Evolutionary conservation across 805 yeast species (phyloP), one percentile per base, ranked within the genome.

Genomic region (Wickerhamomyces bisporus): DNA sequence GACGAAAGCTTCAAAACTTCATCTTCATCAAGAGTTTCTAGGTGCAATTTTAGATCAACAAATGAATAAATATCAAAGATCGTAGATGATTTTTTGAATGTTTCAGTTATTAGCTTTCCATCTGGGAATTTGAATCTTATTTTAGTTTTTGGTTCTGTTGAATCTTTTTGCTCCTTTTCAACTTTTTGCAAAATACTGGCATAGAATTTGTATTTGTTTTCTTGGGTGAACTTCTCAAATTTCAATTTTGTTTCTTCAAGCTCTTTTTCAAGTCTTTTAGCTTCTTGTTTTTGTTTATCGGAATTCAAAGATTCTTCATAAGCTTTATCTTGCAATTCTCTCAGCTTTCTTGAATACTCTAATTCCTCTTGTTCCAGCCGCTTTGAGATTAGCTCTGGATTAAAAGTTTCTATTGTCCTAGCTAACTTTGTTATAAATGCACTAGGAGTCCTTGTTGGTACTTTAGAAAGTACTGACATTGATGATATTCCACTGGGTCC

Each of bases 291-390:
- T 42, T 71, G 64, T 46, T 64, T 68, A 58, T 85, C 93, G 33
- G 64, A 66, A 26, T 70, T 61, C 35, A 84, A 60, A 0, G 87
- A 77, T 43, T 69, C 72, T 46, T 76, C 70, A 51, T 77, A 85
- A 15, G 86, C 86, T 34, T 65, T 62, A 47, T 83, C 87, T 56
- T 84, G 93, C 44, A 76, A 70, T 47, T 75, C 71, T 46, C 77
- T 71, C 15, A 84, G 61, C 21, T 72, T 62, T 50, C 87, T 76
- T 26, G 80, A 69, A 43, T 71, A 58, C 31, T 72, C 74, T 35
- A 77, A 62, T 41, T 82, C 86, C 40, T 77, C 70, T 35, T 71
- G 70, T 50, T 83, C 91, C 6, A 66, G 59, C 42, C 82, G 66
- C 36, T 80, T 83, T 5, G 74, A 62, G 1, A 72, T 56, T 37